phyloP scores from a whole-genome alignment of 495 filamentous ascomycete species.

The Corynascus novoguineensis region DNA sequence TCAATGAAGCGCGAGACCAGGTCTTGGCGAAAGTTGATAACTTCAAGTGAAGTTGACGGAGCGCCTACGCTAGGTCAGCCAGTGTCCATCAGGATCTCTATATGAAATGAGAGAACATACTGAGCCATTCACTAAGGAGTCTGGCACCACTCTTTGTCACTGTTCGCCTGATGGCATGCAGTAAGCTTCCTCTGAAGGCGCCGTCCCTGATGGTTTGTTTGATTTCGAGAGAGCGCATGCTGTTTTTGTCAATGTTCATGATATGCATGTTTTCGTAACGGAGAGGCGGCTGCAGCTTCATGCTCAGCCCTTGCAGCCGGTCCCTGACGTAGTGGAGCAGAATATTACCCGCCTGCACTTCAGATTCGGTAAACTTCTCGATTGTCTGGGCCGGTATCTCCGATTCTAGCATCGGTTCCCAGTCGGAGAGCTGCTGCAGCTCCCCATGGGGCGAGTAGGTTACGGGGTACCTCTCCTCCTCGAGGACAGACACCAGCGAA shows the following conservation, averaged over 20 bases:
- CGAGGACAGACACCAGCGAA: slow-evolving; percentile 39
- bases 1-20: slow-evolving; percentile 69
- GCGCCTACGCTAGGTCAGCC: slow-evolving; percentile 45
- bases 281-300: slow-evolving; percentile 79
- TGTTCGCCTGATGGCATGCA: slow-evolving; percentile 83
- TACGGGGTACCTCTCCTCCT: slow-evolving; percentile 55
- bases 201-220: slow-evolving; percentile 73
- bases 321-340: slow-evolving; percentile 78
- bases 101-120: slow-evolving; percentile 38
- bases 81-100: neutral
- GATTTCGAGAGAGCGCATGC: slow-evolving; percentile 83
- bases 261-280: slow-evolving; percentile 65
- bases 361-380: slow-evolving; percentile 42
- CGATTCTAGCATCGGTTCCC: slow-evolving; percentile 71
- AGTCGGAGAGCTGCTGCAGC: slow-evolving; percentile 55
- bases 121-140: slow-evolving; percentile 74
- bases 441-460: slow-evolving; percentile 47
- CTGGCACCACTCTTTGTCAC: slow-evolving; percentile 86
- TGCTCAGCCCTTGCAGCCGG: slow-evolving; percentile 67
- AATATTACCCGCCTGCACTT: slow-evolving; percentile 63
- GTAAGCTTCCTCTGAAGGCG: slow-evolving; percentile 69
- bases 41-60: slow-evolving; percentile 74
- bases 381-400: slow-evolving; percentile 44
- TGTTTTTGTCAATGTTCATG: slow-evolving; percentile 89
- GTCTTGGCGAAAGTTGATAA: slow-evolving; percentile 76